These are phyloP conservation scores for Malus hybrid DNA, from an alignment of 331 rosid genomes.

Conservation along the genomic window DNA sequence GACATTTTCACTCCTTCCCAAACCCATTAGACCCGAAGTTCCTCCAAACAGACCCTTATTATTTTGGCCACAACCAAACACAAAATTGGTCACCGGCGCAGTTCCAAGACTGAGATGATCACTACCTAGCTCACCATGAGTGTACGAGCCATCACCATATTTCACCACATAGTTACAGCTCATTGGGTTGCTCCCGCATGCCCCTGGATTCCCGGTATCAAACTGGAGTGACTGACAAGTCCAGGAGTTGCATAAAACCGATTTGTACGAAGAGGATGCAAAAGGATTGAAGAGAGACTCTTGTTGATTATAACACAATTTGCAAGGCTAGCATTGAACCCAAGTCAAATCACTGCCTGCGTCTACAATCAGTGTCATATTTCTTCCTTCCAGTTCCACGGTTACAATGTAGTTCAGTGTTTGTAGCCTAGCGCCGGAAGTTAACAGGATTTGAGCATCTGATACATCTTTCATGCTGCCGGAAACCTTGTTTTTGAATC, in stretches of 20 bases:
- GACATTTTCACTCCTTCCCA: slow-evolving; percentile 53
- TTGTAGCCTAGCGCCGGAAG: slow-evolving; percentile 49
- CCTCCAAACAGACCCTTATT: slow-evolving; percentile 83
- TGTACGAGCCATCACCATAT: slow-evolving; percentile 80
- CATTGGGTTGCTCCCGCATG: slow-evolving; percentile 22
- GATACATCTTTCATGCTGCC: slow-evolving; percentile 6
- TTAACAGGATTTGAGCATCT: slow-evolving; percentile 51
- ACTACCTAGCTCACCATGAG: slow-evolving; percentile 53
- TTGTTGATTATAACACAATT: slow-evolving; percentile 58
- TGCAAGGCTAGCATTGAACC: slow-evolving; percentile 84
- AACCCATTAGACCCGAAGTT: slow-evolving; percentile 72
- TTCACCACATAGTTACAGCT: slow-evolving; percentile 45
- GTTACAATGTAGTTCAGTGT: slow-evolving; percentile 77
- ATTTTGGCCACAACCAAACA: slow-evolving; percentile 78
- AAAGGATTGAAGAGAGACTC: slow-evolving; percentile 68
- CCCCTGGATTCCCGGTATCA: slow-evolving; percentile 41
- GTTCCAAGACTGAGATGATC: slow-evolving; percentile 52
- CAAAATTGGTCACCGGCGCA: slow-evolving; percentile 25
- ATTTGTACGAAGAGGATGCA: slow-evolving; percentile 43
- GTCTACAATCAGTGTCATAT: slow-evolving; percentile 71
- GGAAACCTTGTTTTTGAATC: slow-evolving; percentile 17
- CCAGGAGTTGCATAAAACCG: slow-evolving; percentile 51
- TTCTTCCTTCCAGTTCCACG: slow-evolving; percentile 43
- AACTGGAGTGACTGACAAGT: slow-evolving; percentile 46
- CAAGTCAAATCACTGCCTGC: slow-evolving; percentile 89